Evolutionary conservation across 2,329 filamentous ascomycete species (phyloP), one percentile per base, ranked within the genome.

Genomic region (Neoascochyta sp.): DNA sequence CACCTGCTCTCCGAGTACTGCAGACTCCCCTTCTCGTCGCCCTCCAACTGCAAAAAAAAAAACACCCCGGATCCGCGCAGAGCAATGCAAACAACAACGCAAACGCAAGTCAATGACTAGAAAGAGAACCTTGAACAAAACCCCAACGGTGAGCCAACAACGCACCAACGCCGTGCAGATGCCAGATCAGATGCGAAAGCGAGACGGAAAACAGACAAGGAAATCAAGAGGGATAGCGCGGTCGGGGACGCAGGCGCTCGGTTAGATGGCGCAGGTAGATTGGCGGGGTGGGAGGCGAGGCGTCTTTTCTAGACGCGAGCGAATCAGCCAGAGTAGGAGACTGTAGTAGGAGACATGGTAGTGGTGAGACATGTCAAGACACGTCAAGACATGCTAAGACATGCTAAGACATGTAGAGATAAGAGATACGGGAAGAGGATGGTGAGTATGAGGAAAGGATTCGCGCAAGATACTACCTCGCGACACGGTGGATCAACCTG

Each of bases 401-500:
- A 16, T 30, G 13, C 23, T 32, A 38, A 29, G 24, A 29, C 27
- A 16, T 27, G 14, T 38, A 24, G 21, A 20, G 9, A 8, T 26
- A 33, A 33, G 11, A 12, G 16, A 19, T 32, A 22, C 21, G 14
- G 7, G 12, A 11, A 7, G 3, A 27, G 11, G 20, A 17, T 11
- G 9, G n/a, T n/a, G n/a, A n/a, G n/a, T n/a, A n/a, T n/a, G n/a
- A n/a, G n/a, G n/a, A n/a, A n/a, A n/a, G n/a, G n/a, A n/a, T 9
- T 26, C n/a, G 20, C 17, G 17, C 23, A 23, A 33, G 23, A 27
- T 24, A 27, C 44, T 53, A 53, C 47, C 50, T 52, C 32, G 50
- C 50, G 22, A 53, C 50, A 41, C 50, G 47, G 24, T 53, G 47
- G 30, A 53, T 52, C 43, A 53, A 45, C 44, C 50, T 53, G 36